Conservation (phyloP, 2,329 filamentous ascomycete species). For the Claviceps quebecensis region DNA sequence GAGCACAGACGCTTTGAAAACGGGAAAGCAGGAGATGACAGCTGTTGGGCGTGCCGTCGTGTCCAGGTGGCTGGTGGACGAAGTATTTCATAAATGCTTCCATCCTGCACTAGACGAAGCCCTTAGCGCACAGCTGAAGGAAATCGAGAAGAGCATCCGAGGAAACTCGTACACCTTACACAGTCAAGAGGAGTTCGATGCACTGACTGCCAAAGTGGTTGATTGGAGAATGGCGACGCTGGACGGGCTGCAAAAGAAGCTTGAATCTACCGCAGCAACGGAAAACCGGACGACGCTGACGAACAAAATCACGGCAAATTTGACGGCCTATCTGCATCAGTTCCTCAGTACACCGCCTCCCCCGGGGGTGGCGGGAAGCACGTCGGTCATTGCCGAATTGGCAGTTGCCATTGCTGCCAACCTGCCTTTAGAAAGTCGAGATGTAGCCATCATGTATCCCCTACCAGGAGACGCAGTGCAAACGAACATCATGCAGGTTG, state of each 20-base stretch:
- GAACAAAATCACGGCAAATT: constrained; percentile 50
- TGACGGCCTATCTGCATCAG: constrained; percentile 56
- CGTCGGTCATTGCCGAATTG: constrained; percentile 85
- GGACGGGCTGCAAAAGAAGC: constrained; percentile 65
- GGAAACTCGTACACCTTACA: constrained; percentile 57
- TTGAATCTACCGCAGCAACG: constrained; percentile 50
- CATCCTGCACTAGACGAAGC: constrained; percentile 71
- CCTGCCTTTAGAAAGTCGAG: constrained; percentile 77
- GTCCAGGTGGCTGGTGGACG: constrained; percentile 77
- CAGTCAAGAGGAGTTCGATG: constrained; percentile 79
- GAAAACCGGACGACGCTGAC: constrained; percentile 57
- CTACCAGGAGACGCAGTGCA: constrained; percentile 59
- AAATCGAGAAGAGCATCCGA: constrained; percentile 77
- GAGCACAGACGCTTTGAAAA: constrained; percentile 71
- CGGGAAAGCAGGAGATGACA: constrained; percentile 95
- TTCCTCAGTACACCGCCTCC: constrained; percentile 66
- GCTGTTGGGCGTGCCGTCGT: constrained; percentile 83
- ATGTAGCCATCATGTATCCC: constrained; percentile 79
- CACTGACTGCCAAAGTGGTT: constrained; percentile 72
- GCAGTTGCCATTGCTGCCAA: constrained; percentile 76
- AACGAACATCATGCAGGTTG: constrained; percentile 70
- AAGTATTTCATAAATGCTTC: constrained; percentile 84
- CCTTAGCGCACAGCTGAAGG: constrained; percentile 67
- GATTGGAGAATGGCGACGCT: constrained; percentile 89
- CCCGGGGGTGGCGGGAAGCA: constrained; percentile 70